Conservation (phyloP, 805 yeast genomes). For the Pichia rugopelliculosa region DNA sequence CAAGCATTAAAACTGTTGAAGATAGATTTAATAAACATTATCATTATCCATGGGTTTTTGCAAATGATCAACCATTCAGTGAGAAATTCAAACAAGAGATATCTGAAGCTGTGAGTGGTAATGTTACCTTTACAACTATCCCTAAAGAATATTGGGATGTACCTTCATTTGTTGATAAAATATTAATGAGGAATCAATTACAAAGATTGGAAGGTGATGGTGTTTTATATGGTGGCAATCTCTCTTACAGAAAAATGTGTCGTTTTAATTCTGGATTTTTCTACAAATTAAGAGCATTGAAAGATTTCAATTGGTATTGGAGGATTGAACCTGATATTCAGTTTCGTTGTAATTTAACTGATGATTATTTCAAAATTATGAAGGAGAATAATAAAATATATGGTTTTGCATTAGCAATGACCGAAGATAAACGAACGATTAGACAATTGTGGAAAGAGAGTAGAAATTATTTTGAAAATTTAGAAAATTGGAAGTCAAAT, state of each 20-base stretch:
- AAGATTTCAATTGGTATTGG: slow-evolving; percentile 48
- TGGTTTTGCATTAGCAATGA: slow-evolving; percentile 44
- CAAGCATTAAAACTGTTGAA: slow-evolving; percentile 32
- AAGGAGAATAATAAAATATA: slow-evolving; percentile 38
- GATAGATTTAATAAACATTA: slow-evolving; percentile 31
- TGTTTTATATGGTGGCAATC: slow-evolving; percentile 51
- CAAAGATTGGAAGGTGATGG: slow-evolving; percentile 20
- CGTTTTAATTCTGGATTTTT: slow-evolving; percentile 44
- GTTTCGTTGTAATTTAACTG: slow-evolving; percentile 42
- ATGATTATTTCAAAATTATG: slow-evolving; percentile 44
- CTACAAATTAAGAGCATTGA: slow-evolving; percentile 39
- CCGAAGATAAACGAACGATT: slow-evolving; percentile 40
- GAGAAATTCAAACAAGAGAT: slow-evolving; percentile 31
- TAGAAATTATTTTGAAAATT: slow-evolving; percentile 32
- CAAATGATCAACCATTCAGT: slow-evolving; percentile 40
- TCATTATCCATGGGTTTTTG: slow-evolving; percentile 39
- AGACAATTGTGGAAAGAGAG: slow-evolving; percentile 43
- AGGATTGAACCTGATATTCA: slow-evolving; percentile 48
- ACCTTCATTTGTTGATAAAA: slow-evolving; percentile 36
- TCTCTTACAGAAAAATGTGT: slow-evolving; percentile 67
- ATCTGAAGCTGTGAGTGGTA: slow-evolving; percentile 32
- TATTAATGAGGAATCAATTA: slow-evolving; percentile 25
- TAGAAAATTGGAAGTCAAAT: slow-evolving; percentile 3
- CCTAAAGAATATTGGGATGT: slow-evolving; percentile 41
- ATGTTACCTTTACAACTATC: slow-evolving; percentile 34